Evolutionary conservation across 371 early-diverging fungal species (phyloP).

Genomic region (Lichtheimia corymbifera): DNA sequence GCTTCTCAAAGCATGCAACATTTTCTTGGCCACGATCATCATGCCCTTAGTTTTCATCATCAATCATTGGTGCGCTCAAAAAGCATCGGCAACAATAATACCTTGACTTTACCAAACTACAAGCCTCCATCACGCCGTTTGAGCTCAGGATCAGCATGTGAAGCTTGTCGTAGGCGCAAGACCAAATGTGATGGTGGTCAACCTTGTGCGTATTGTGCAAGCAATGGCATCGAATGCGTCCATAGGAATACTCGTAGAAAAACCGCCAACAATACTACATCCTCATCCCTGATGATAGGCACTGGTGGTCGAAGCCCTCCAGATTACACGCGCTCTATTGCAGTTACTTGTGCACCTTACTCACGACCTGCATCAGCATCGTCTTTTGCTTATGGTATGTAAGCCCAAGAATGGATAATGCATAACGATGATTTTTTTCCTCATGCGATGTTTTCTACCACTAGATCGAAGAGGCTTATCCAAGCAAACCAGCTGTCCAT

Average conservation of each 20-base stretch:
- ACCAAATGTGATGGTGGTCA: slow-evolving; percentile 53
- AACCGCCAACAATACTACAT: not conserved
- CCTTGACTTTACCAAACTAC: not conserved
- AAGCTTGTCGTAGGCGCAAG: slow-evolving; percentile 51
- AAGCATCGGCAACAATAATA: slow-evolving; percentile 6
- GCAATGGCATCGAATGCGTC: slow-evolving; percentile 45
- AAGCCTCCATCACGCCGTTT: slow-evolving; percentile 32
- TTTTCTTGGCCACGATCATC: not conserved
- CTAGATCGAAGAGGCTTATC: slow-evolving; percentile 1
- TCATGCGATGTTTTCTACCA: too few species aligned
- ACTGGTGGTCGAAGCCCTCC: not conserved
- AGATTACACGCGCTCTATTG: slow-evolving; percentile 4
- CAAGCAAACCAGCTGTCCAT: slow-evolving; percentile 16
- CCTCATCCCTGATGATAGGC: too few species aligned
- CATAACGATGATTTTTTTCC: too few species aligned
- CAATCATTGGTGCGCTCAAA: slow-evolving; percentile 5
- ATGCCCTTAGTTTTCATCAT: not conserved
- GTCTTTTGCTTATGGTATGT: too few species aligned
- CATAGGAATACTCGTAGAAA: slow-evolving; percentile 27
- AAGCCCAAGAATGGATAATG: too few species aligned
- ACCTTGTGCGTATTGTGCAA: slow-evolving; percentile 49
- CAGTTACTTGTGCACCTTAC: not conserved
- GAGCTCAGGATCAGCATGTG: slow-evolving; percentile 53
- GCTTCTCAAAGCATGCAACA: not conserved
- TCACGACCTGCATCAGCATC: too few species aligned